Base-by-base conservation (phyloP, 495 filamentous ascomycete genomes). In the Cercophora samala region DNA sequence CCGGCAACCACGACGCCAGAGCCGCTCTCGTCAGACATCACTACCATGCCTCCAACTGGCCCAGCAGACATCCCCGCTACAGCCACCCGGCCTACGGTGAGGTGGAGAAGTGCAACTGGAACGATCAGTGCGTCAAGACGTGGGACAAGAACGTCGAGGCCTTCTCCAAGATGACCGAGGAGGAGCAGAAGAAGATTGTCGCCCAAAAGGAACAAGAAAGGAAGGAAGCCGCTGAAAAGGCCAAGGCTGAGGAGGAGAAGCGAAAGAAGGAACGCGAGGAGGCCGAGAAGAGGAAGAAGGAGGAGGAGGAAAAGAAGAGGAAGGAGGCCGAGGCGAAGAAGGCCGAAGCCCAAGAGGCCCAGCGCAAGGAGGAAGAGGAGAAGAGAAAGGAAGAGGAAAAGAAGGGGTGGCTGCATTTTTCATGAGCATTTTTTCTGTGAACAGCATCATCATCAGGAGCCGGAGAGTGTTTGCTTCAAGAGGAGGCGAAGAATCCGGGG, bases 1-100 rank as follows among this genome's bases (percentile, higher is more conserved):
- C 85, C 4, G 86, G 86, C 59, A 87, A 85, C 73, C 87, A 89
- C 72, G 78, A 87, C 42, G 78, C 85, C 23, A 75, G 82, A 42
- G 75, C 75, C 3, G 86, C 86, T 13, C 75, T 88, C n/a, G 85
- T 88, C 62, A 84, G 82, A 68, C 86, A 89, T 70, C 86, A 87
- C 74, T 89, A 86, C 70, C 87, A 88, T 71, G 86, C 87, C 24
- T 88, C 86, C 23, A 80, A 81, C 64, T 89, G 87, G 87, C 86
- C 84, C 53, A 82, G 79, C 73, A 71, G 75, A 18, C 86, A 89
- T 67, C 86, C 85, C 4, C 82, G 87, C 62, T 87, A 80, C 73
- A 83, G 74, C 58, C 87, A 89, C 67, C 86, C 86, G 0, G 81
- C 84, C 25, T 88, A 85, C 69, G 86, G 84, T 61, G 84, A 87